Evolutionary conservation across 1,284 basidiomycete genomes (phyloP), one percentile per base, ranked within the genome.

Genomic region (Porodaedalea pini): DNA sequence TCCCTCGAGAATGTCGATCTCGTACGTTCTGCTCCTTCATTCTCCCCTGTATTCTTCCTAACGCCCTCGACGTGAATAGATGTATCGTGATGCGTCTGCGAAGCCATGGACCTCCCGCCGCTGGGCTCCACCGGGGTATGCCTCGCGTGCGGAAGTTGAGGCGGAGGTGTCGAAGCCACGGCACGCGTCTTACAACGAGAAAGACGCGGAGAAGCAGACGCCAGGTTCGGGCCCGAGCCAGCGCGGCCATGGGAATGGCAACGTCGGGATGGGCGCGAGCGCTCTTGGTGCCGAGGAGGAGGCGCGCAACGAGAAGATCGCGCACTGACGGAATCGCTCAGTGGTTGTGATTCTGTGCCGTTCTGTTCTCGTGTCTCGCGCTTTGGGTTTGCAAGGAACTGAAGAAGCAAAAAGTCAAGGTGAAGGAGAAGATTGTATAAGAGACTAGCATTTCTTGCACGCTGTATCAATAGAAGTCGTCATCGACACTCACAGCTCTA

Each of bases 51-150:
- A 55, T 37, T 40, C 36, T 34, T 50, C 43, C 40, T 54, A 15
- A 53, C 49, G 2, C 37, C 23, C 47, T 50, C 21, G 5, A 8
- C 6, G 37, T 25, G 10, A n/a, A 21, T 59, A 81, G 75, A 90
- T 91, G 88, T 90, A 90, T 74, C 81, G 80, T 67, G 86, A 89
- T 69, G 79, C 81, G 7, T 67, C 68, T 2, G 82, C 81, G 72
- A 85, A 81, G 67, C 80, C 87, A 5, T 88, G 85, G 86, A 86
- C 76, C 25, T 86, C 83, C 13, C 64, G 75, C 37, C 56, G 57
- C 2, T 85, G 82, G 83, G 80, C 78, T 1, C 82, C 82, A 11
- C 69, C 72, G 6, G 82, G 82, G n/a, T 83, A 78, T 65, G 47
- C 59, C 4, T 68, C 67, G 11, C 71, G 76, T 29, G 61, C 66